Evolutionary conservation across 2,329 filamentous ascomycete genomes (phyloP), one percentile per base, ranked within the genome.

Genomic region (Ascochyta rabiei): DNA sequence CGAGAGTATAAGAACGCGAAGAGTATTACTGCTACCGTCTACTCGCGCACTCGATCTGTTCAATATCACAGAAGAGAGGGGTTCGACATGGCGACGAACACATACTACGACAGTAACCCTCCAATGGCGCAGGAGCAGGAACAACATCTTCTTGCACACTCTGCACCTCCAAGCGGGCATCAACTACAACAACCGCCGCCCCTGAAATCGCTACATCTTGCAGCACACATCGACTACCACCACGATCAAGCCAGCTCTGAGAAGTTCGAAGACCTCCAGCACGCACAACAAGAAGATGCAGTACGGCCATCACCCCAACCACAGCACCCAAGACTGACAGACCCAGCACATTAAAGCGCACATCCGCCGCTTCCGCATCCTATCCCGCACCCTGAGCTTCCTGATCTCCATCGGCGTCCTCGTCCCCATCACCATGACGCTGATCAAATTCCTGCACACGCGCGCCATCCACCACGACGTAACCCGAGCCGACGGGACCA

Each of bases 401-500:
- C 30, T 72, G 13, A 64, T 77, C 47, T 74, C 71, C 52, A 57
- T 73, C 55, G 69, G 61, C 15, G 71, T 72, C 46, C 64, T 77
- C 24, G 49, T 72, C 15, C 74, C 75, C 16, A 67, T 76, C 2
- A 53, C 70, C 35, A 63, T 76, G 33, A 77, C 76, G 0, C 59
- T 78, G 6, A 48, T 66, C 46, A 78, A 76, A 55, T 79, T 73
- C 61, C 62, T 76, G 18, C 56, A 55, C 7, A 79, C 76, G 3
- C 57, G 64, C 38, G 46, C 73, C 53, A 59, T 61, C 16, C 70
- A 66, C 63, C 67, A 54, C 49, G 48, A 49, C 28, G 63, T 72
- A 18, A 39, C 44, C 10, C 35, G 43, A 5, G 31, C 53, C 0
- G 47, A 57, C 33, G 68, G 66, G 45, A 61, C 54, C 46, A 58